These are phyloP conservation scores for Calonectria pseudoturangicola DNA, from an alignment of 2,329 filamentous ascomycete genomes.

Conservation along the genomic window DNA sequence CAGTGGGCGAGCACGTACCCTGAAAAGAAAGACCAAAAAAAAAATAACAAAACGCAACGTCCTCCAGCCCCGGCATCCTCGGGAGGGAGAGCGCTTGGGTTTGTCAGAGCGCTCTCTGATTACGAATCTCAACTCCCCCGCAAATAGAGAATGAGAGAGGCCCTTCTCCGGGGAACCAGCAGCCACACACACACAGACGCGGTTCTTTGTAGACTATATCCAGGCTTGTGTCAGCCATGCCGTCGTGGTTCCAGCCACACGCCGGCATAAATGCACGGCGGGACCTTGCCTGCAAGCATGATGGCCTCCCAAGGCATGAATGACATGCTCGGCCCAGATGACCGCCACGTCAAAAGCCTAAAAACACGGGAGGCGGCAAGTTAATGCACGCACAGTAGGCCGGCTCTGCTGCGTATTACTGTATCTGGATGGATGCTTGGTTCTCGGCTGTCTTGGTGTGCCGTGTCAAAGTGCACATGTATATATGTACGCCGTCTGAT, in stretches of 20 bases:
- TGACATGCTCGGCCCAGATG: background rate
- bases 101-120: conserved; percentile 11
- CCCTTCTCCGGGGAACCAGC: conserved; percentile 9
- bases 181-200: conserved; percentile 3
- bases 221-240: background rate
- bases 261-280: conserved; percentile 18
- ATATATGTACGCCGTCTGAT: background rate
- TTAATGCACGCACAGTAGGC: background rate
- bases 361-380: background rate
- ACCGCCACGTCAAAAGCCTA: conserved; percentile 30
- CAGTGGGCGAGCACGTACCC: conserved; percentile 13
- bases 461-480: background rate
- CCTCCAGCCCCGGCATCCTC: conserved; percentile 1
- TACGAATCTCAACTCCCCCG: conserved; percentile 24
- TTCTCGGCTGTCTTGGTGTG: too few species aligned
- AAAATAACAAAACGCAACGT: background rate
- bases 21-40: background rate
- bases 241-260: conserved; percentile 8
- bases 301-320: background rate
- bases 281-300: conserved; percentile 6
- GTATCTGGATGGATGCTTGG: too few species aligned
- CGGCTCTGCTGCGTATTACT: too few species aligned
- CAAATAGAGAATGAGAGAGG: background rate
- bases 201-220: conserved; percentile 14
- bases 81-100: background rate